Base-by-base conservation (phyloP, 768 basidiomycete genomes). In the Tricholoma terreum region DNA sequence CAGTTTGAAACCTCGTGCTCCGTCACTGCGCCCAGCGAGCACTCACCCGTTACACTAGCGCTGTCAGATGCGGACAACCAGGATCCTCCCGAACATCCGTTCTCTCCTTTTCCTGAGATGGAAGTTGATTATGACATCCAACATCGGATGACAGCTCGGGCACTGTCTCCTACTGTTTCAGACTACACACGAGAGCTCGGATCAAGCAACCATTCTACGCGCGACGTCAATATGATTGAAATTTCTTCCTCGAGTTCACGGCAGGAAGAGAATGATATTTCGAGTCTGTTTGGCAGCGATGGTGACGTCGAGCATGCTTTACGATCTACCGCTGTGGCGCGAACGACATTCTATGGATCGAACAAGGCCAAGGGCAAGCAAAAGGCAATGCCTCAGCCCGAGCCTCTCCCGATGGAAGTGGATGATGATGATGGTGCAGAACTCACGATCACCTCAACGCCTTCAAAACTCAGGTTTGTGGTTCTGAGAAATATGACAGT, bases 1-100 rank as follows among this genome's bases (percentile, higher is more conserved):
- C 22, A 66, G 21, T 69, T 72, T 38, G 63, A 70, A 14, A 58
- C 58, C 9, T 71, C 70, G 6, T 72, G 73, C 56, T 65, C 66
- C 12, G 57, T 68, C 38, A 62, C 57, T 24, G 27, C 59, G 22
- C 46, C 56, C 17, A 54, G 56, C n/a, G 33, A 52, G 35, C 46
- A 54, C 46, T 58, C 61, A 9, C 34, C 56, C 11, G 45, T 54
- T 34, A 59, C 56, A 17, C 52, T 30, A 8, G 42, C 53, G 17
- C 45, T 46, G 30, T 50, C 55, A 15, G 50, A 15, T 2, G 27
- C 30, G 17, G 50, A 52, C 27, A 9, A 42, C 8, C 48, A 55
- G 10, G 46, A 46, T 27, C 6, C 27, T 27, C 56, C 54, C 31
- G 58, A 60, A 11, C 3, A 5, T 17, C 27, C n/a, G 7, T n/a